phyloP scores from a whole-genome alignment of 78 protist genomes.

The Dictyostelium purpureum region DNA sequence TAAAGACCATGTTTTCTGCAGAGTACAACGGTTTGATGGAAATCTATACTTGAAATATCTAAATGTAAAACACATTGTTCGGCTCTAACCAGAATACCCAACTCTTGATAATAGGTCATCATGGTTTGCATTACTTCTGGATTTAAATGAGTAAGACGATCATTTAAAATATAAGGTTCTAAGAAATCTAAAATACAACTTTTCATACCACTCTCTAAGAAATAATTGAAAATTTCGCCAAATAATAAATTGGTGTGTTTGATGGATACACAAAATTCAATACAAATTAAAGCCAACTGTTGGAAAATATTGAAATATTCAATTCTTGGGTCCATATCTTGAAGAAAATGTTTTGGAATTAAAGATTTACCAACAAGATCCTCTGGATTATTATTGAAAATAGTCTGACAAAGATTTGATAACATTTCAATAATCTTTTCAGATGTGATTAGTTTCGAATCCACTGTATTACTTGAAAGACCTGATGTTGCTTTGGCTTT shows the following conservation, averaged over 20 bases:
- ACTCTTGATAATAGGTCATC: conserved; percentile 48
- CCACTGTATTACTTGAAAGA: conserved; percentile 21
- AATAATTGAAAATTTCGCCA: conserved; percentile 69
- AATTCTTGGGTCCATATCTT: conserved; percentile 14
- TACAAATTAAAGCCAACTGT: conserved; percentile 45
- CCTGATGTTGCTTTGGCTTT: conserved; percentile 77
- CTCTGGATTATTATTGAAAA: conserved; percentile 1
- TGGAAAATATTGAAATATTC: conserved; percentile 20
- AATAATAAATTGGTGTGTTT: conserved; percentile 59
- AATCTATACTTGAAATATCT: conserved; percentile 65
- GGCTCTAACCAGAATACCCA: conserved; percentile 10
- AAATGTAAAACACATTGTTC: conserved; percentile 80
- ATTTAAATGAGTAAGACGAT: conserved; percentile 26
- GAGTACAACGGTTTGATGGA: conserved; percentile 72
- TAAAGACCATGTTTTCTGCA: conserved; percentile 60
- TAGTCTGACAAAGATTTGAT: conserved; percentile 21
- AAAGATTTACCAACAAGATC: neutral
- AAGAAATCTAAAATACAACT: conserved; percentile 50
- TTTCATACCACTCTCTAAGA: conserved; percentile 20
- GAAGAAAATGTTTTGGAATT: conserved; percentile 19
- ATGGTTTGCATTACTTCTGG: conserved; percentile 79
- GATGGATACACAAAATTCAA: conserved; percentile 61
- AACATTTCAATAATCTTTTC: conserved; percentile 72
- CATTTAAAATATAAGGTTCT: conserved; percentile 68
- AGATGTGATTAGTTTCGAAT: neutral